These are phyloP conservation scores for Cornus controversa DNA, from an alignment of 148 eudicot species.

Conservation along the genomic window DNA sequence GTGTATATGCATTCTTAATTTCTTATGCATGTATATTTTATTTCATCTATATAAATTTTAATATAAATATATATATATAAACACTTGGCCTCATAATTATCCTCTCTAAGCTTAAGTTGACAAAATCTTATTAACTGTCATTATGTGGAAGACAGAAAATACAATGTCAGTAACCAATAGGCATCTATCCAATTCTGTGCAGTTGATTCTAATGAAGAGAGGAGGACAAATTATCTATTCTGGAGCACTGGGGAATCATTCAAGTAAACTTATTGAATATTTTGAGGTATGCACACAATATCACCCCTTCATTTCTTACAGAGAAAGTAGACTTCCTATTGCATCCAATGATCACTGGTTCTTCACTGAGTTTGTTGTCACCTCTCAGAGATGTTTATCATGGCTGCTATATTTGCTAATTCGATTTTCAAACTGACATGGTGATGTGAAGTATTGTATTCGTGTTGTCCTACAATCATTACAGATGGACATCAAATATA, in stretches of 20 bases:
- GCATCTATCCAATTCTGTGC: slow-evolving; percentile 12
- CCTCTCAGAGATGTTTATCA: neutral
- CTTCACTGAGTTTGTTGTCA: neutral
- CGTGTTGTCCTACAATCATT: neutral
- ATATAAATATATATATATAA: too few species aligned
- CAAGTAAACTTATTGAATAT: slow-evolving; percentile 38
- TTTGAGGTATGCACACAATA: slow-evolving; percentile 35
- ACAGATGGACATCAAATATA: neutral
- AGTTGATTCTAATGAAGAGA: slow-evolving; percentile 40
- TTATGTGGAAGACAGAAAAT: neutral
- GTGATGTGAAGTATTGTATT: too few species aligned
- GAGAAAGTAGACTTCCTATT: neutral
- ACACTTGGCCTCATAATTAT: too few species aligned
- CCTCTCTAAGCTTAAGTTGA: slow-evolving; percentile 3
- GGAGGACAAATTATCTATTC: slow-evolving; percentile 43
- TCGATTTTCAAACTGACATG: too few species aligned
- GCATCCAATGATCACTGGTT: neutral
- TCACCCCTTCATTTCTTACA: too few species aligned
- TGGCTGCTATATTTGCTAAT: too few species aligned
- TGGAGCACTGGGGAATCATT: slow-evolving; percentile 38
- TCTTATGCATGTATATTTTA: neutral
- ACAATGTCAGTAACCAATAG: neutral
- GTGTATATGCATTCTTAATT: neutral
- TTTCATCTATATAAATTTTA: too few species aligned
- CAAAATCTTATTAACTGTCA: neutral